Evolutionary conservation across 345 rosid genomes (phyloP), one percentile per base, ranked within the genome.

Genomic region (Mercurialis annua): DNA sequence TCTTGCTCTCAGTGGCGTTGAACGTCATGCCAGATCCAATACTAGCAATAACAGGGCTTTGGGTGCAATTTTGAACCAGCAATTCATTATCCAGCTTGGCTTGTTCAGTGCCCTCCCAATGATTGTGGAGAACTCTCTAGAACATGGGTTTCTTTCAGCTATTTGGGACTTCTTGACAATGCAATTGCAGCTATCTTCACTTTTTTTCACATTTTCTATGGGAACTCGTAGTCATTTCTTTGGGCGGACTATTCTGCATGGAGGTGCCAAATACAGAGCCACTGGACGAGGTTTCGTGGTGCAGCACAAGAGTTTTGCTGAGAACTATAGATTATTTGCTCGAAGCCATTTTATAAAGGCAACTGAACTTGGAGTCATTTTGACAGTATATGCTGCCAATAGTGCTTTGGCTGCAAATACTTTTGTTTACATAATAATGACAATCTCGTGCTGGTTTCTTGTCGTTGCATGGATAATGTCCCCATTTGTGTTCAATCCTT

Each of bases 251-350:
- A 82, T 92, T 71, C 93, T 92, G 72, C 98, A 92, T 34, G 98
- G 98, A 34, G 98, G 96, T 76, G 96, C 98, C 64, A 92, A 87
- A 81, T 92, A 92, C 66, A 76, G 89, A 66, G 87, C 98, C 63
- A 92, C 98, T 29, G 98, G 98, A 36, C 98, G 98, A 59, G 97
- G 96, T 62, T 91, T 88, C 58, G 97, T 88, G 70, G 97, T 91
- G 48, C 83, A 81, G 82, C 98, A 89, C 77, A 89, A 86, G 75
- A 78, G 86, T 62, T 92, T 89, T 76, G 76, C 89, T 2, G 94
- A 92, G 75, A 89, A 92, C 75, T 89, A 89, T 74, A 71, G 98
- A 53, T 83, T 87, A 31, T 89, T 87, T 69, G 86, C 94, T 50
- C 85, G 94, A 59, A 92, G 98, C 70, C 98, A 92, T 80, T 92